A percentile compares a stretch with the other conserved stretches of the same genome.
These are phyloP conservation scores for Cladochytrium replicatum DNA, from an alignment of 192 early-diverging fungal genomes.

Conservation along the genomic window DNA sequence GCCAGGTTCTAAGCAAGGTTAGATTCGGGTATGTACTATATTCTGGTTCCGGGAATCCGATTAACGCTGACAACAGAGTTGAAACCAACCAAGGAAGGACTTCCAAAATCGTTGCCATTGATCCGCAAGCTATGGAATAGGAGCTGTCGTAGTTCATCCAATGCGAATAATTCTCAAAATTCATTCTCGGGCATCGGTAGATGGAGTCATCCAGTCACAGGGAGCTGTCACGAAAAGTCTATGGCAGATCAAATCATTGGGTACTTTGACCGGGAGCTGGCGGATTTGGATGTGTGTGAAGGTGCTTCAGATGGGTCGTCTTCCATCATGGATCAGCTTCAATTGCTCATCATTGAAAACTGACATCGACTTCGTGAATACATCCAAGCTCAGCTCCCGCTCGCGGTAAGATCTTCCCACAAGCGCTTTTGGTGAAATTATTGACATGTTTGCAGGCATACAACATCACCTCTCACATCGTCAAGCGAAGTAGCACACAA, in stretches of 20 bases:
- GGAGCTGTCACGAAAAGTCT: constrained; percentile 95
- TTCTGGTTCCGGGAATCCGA: not conserved
- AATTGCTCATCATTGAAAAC: not conserved
- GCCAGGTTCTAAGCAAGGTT: constrained; percentile 62
- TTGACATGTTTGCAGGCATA: constrained; percentile 43
- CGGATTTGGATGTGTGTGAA: constrained; percentile 92
- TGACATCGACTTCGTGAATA: constrained; percentile 99
- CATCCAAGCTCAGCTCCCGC: constrained; percentile 91
- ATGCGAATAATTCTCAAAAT: constrained; percentile 2
- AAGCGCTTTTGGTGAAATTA: not conserved
- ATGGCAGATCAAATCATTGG: constrained; percentile 86
- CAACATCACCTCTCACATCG: constrained; percentile 92
- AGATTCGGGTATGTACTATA: not conserved
- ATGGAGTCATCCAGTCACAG: constrained; percentile 88
- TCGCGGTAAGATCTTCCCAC: constrained; percentile 44
- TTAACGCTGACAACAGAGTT: constrained; percentile 2
- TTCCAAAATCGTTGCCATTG: constrained; percentile 85
- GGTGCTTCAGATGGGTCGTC: constrained; percentile 76
- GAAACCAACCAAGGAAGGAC: constrained; percentile 32
- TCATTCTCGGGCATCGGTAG: constrained; percentile 66
- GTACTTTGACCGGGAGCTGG: constrained; percentile 78
- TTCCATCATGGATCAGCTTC: not conserved
- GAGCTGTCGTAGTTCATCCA: not conserved
- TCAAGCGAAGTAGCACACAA: constrained; percentile 87
- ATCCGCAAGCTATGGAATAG: constrained; percentile 90